These are phyloP conservation scores for Emiliania huxleyi DNA, from an alignment of 78 protist species.

Conservation along the genomic window DNA sequence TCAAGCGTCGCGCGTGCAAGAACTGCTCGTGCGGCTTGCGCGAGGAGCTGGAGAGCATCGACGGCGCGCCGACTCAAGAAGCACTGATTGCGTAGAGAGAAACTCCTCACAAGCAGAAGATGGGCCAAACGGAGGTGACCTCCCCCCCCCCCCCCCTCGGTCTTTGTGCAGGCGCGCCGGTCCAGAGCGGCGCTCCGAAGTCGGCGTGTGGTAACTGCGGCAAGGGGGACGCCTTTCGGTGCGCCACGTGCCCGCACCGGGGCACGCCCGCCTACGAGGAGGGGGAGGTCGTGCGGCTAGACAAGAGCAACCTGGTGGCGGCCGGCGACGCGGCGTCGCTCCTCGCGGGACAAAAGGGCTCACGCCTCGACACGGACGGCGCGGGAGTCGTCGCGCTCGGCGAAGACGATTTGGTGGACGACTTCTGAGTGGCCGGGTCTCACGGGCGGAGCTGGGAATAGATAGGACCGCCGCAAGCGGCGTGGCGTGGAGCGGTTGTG, in stretches of 20 bases:
- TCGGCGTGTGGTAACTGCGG: constrained; percentile 39
- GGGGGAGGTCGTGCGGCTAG: background rate
- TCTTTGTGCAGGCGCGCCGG: too few relatives aligned
- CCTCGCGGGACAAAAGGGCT: too few relatives aligned
- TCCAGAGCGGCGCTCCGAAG: background rate
- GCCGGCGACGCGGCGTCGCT: background rate
- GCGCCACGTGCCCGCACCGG: constrained; percentile 33
- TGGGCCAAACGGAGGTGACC: too few relatives aligned
- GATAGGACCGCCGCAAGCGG: too few relatives aligned
- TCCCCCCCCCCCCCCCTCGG: too few relatives aligned
- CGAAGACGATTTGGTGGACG: background rate
- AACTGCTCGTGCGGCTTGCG: background rate
- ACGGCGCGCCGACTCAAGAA: too few relatives aligned
- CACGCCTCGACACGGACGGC: background rate
- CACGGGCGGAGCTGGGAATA: too few relatives aligned
- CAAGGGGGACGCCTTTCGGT: constrained; percentile 40
- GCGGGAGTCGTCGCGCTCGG: background rate
- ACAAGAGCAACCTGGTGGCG: background rate
- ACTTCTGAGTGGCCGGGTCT: too few relatives aligned
- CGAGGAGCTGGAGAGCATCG: background rate
- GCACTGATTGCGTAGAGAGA: too few relatives aligned
- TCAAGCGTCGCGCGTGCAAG: background rate
- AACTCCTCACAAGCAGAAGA: too few relatives aligned
- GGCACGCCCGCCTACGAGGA: constrained; percentile 34
- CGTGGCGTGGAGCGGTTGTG: too few relatives aligned